Percentiles rank a stretch among this genome's conserved stretches.
Conservation (phyloP, 2,329 filamentous ascomycete species). For the Diaporthe batatas region DNA sequence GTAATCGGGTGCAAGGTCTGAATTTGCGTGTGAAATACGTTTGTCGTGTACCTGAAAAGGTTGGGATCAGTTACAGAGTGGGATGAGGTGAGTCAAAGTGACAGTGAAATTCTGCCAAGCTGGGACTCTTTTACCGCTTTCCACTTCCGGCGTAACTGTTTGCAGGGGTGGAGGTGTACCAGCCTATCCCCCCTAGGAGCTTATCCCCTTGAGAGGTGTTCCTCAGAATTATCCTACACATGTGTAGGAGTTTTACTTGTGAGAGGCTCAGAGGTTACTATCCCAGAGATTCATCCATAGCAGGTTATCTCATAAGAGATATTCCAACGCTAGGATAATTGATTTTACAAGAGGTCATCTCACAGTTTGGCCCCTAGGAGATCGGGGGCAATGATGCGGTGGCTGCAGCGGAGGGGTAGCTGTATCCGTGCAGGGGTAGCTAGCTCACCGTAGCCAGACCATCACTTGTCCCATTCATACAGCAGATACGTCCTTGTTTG, state of each 20-base stretch:
- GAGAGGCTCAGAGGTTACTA: too few relatives aligned
- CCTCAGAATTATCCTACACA: too few relatives aligned
- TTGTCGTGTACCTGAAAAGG: background rate
- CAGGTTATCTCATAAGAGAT: too few relatives aligned
- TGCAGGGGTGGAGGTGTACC: conserved; percentile 13
- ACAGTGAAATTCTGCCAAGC: conserved; percentile 14
- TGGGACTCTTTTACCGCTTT: conserved; percentile 20
- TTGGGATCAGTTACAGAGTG: conserved; percentile 2
- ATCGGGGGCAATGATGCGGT: too few relatives aligned
- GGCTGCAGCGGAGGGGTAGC: conserved; percentile 13
- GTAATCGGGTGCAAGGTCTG: background rate
- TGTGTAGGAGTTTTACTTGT: too few relatives aligned
- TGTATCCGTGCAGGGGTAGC: conserved; percentile 4
- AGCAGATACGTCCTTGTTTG: background rate
- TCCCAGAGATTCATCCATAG: too few relatives aligned
- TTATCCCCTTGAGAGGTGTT: too few relatives aligned
- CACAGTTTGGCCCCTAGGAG: too few relatives aligned
- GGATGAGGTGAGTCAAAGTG: conserved; percentile 35
- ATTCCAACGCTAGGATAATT: too few relatives aligned
- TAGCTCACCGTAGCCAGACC: conserved; percentile 24
- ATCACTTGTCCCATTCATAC: background rate
- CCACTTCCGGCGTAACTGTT: background rate
- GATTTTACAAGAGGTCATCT: too few relatives aligned
- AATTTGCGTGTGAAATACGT: background rate
- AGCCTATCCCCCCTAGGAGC: too few relatives aligned